A percentile compares a stretch with the other conserved stretches of the same genome.
Evolutionary conservation across 208 protist genomes (phyloP).

Genomic region (Leishmania martiniquensis): DNA sequence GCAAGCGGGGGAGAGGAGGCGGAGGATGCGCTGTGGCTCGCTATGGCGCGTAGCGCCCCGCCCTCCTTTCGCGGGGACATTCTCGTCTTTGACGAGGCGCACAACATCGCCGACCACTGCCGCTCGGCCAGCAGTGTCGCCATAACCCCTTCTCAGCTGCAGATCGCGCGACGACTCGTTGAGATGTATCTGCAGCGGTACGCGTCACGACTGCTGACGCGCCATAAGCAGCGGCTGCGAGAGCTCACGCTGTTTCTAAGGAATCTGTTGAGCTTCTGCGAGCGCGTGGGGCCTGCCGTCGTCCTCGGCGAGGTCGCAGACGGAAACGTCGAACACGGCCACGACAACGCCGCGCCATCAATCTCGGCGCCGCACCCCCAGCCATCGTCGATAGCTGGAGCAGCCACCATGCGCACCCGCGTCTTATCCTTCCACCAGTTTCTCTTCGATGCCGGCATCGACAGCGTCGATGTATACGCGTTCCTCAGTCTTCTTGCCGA

Average conservation of each 20-base stretch:
- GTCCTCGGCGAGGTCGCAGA: neutral
- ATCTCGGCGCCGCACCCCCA: neutral
- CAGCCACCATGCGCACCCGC: neutral
- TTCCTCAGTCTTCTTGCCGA: conserved; percentile 64
- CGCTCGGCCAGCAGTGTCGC: conserved; percentile 73
- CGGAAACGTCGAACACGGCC: neutral
- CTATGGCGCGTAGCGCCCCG: conserved; percentile 25
- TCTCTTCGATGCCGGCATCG: conserved; percentile 77
- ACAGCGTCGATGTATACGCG: conserved; percentile 69
- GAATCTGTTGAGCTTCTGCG: conserved; percentile 24
- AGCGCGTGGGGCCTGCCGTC: neutral
- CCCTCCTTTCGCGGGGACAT: conserved; percentile 80
- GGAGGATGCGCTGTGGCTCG: conserved; percentile 22
- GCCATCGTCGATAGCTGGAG: neutral
- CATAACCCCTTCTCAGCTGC: conserved; percentile 50
- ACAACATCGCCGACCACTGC: conserved; percentile 96
- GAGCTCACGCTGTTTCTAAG: conserved; percentile 78
- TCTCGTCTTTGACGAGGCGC: conserved; percentile 96
- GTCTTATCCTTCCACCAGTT: conserved; percentile 52
- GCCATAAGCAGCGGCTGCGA: conserved; percentile 89
- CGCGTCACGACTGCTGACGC: conserved; percentile 73
- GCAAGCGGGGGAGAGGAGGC: neutral
- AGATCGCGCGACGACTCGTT: conserved; percentile 45
- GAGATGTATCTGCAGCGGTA: conserved; percentile 76
- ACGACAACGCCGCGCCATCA: neutral